A percentile compares a stretch with the other conserved stretches of the same genome.
Conservation (phyloP, 208 protist species). For the Vickermania ingenoplastis region DNA sequence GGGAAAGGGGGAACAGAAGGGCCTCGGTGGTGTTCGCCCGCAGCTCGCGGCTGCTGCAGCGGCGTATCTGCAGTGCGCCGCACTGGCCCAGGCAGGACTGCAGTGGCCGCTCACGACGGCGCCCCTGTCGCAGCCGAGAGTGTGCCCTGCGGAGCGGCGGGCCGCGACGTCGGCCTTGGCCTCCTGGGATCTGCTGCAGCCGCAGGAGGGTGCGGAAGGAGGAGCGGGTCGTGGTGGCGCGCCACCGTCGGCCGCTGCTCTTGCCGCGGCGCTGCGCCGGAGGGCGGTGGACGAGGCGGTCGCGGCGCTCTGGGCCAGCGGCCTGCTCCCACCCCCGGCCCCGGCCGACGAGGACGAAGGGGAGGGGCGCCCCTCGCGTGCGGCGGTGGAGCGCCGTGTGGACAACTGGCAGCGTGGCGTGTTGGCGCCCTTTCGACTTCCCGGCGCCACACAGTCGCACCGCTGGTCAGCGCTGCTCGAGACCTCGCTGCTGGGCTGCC, state of each 20-base stretch:
- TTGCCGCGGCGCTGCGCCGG: not conserved
- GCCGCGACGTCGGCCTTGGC: too few species aligned
- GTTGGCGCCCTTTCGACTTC: not conserved
- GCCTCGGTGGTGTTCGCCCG: not conserved
- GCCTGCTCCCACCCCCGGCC: not conserved
- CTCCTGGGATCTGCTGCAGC: too few species aligned
- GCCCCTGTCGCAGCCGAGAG: too few species aligned
- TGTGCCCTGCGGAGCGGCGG: too few species aligned
- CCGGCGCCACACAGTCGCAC: not conserved
- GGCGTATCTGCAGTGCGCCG: conserved; percentile 12
- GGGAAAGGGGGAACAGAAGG: not conserved
- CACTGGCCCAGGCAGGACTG: conserved; percentile 12
- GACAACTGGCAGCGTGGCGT: not conserved
- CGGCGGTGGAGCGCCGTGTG: not conserved
- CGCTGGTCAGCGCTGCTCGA: not conserved
- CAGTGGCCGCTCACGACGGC: too few species aligned
- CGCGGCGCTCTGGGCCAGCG: not conserved
- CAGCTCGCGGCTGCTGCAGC: conserved; percentile 3
- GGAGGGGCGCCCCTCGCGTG: not conserved
- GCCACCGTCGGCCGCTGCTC: too few species aligned
- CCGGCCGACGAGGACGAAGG: not conserved
- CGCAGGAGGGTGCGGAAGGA: too few species aligned
- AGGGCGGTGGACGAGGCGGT: not conserved
- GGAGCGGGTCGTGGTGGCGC: too few species aligned
- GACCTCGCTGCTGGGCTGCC: not conserved